Percentiles rank a stretch among this genome's conserved stretches.
Evolutionary conservation across 2,329 filamentous ascomycete genomes (phyloP).

Genomic region (Colletotrichum tofieldiae): DNA sequence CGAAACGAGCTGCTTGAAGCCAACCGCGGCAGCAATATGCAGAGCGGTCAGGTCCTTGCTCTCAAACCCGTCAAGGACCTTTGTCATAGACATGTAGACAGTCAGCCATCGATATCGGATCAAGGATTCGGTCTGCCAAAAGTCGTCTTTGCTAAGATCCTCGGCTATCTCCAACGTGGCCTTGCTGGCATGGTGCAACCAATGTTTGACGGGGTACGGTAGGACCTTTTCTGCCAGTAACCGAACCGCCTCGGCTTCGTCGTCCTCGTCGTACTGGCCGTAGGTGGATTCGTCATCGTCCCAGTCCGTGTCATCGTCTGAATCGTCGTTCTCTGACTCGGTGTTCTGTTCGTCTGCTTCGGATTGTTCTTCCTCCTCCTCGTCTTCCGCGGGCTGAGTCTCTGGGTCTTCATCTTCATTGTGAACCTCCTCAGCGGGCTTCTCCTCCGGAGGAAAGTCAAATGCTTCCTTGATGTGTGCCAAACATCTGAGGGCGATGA

Average conservation of each 20-base stretch:
- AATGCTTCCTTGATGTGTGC: conserved; percentile 55
- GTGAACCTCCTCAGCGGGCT: not conserved
- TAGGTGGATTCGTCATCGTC: conserved; percentile 38
- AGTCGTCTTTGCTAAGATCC: conserved; percentile 56
- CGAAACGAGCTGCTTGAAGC: conserved; percentile 56
- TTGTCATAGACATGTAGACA: conserved; percentile 52
- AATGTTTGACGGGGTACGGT: conserved; percentile 58
- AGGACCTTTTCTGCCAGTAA: conserved; percentile 48
- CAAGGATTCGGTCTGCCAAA: conserved; percentile 56
- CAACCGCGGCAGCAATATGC: conserved; percentile 57
- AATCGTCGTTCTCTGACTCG: conserved; percentile 35
- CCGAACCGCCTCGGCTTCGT: conserved; percentile 50
- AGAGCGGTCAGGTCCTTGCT: conserved; percentile 53
- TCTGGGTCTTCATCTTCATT: conserved; percentile 16
- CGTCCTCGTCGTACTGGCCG: conserved; percentile 41
- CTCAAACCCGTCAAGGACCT: conserved; percentile 50
- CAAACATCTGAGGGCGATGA: conserved; percentile 57
- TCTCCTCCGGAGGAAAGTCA: conserved; percentile 46
- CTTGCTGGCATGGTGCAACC: conserved; percentile 59
- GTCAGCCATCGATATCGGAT: conserved; percentile 57
- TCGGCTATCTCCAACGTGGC: conserved; percentile 60
- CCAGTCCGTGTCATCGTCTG: conserved; percentile 26
- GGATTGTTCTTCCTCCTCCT: conserved; percentile 28
- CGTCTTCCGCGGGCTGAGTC: not conserved
- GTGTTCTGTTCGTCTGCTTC: conserved; percentile 21